Base-by-base conservation (phyloP, 306 rosid species). In the Chamaecrista fasciculata region DNA sequence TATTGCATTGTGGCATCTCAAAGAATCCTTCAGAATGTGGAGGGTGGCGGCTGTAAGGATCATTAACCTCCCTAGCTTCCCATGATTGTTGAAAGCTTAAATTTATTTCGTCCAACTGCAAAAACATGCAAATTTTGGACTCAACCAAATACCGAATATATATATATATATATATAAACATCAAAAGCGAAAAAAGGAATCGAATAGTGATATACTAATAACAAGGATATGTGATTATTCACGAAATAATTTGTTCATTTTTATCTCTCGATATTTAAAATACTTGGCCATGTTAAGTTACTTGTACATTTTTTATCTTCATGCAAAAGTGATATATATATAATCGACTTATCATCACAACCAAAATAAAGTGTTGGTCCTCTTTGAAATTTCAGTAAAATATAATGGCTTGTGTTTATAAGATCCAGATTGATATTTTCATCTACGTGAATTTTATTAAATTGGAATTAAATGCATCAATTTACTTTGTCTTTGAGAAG, bases 51-150 rank as follows among this genome's bases (percentile, higher is more conserved):
- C 71, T 66, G 73, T 59, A 77, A 21, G 82, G 67, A 51, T 58
- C 75, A 77, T 75, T 81, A 70, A 62, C 76, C 48, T 85, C 87
- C 68, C 78, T 61, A 19, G 74, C 70, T 70, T 74, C 83, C 85
- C 83, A 71, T 51, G 78, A 28, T 69, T 78, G 59, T 71, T 80
- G 84, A 80, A 78, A 36, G 47, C 49, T 25, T 24, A 47, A 59
- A 49, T 74, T 67, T 40, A 76, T 66, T 50, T 80, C 89, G 3
- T 82, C 91, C 81, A 87, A 55, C 94, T 87, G 64, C 63, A 58
- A 31, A 58, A 76, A 79, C 65, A 80, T 42, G 15, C 9, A 71
- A 29, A 49, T 3, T 62, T 67, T 62, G 33, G 19, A 67, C n/a
- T 29, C 47, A 39, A 48, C 47, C 62, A 72, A 56, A 61, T 34